These are phyloP conservation scores for Saccharomycopsis sp. DNA, from an alignment of 805 yeast species.

Conservation along the genomic window DNA sequence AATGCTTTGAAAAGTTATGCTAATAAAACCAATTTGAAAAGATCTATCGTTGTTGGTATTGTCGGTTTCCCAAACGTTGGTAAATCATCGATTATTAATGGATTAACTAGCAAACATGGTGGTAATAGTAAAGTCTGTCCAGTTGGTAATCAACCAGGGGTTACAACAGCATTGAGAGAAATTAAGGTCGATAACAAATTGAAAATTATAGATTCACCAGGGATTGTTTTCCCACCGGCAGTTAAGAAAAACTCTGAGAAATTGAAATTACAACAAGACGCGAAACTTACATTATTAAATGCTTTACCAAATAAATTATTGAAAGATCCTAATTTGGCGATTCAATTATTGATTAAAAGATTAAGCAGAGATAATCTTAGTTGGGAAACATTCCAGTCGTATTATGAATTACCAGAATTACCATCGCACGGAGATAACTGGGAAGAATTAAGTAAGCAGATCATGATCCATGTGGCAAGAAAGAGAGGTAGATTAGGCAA, in stretches of 20 bases:
- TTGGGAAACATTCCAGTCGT: slow-evolving; percentile 53
- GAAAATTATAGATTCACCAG: slow-evolving; percentile 90
- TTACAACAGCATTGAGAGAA: slow-evolving; percentile 85
- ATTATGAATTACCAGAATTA: slow-evolving; percentile 76
- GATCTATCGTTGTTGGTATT: slow-evolving; percentile 89
- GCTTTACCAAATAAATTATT: slow-evolving; percentile 87
- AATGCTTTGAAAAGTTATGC: slow-evolving; percentile 84
- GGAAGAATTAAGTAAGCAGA: slow-evolving; percentile 74
- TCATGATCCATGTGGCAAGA: slow-evolving; percentile 89
- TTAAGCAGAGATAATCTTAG: slow-evolving; percentile 67
- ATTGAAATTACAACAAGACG: slow-evolving; percentile 60
- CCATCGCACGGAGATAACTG: slow-evolving; percentile 49
- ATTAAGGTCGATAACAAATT: slow-evolving; percentile 87
- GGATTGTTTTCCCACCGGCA: slow-evolving; percentile 91
- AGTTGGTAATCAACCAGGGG: slow-evolving; percentile 96
- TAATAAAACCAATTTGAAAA: slow-evolving; percentile 71
- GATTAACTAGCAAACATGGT: slow-evolving; percentile 52
- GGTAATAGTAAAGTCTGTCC: slow-evolving; percentile 67
- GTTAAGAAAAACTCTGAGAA: slow-evolving; percentile 31
- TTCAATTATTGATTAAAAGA: slow-evolving; percentile 67
- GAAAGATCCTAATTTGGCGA: slow-evolving; percentile 77
- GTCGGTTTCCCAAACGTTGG: slow-evolving; percentile 98
- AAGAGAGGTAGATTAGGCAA: slow-evolving; percentile 84
- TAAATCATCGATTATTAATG: slow-evolving; percentile 88
- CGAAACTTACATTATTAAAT: slow-evolving; percentile 81